These are phyloP conservation scores for Colletotrichum liriopes DNA, from an alignment of 2,329 filamentous ascomycete species.

Conservation along the genomic window DNA sequence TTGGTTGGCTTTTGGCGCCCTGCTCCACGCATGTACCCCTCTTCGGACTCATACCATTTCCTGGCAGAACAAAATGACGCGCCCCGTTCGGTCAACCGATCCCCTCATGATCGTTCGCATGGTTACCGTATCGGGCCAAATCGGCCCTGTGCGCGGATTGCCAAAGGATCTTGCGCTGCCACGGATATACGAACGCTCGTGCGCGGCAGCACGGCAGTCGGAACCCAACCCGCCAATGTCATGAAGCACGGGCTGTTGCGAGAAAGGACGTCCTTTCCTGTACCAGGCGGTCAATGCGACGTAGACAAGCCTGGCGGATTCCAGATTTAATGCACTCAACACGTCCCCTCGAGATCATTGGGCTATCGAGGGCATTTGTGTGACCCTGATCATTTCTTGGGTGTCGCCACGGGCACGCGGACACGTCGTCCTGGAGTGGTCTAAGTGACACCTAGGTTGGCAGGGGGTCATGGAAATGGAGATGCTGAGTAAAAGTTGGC, in stretches of 20 bases:
- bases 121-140: slow-evolving; percentile 32
- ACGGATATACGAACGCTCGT: slow-evolving; percentile 35
- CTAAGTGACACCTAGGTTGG: not conserved
- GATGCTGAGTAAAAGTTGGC: slow-evolving; percentile 11
- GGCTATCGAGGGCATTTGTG: slow-evolving; percentile 8
- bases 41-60: slow-evolving; percentile 28
- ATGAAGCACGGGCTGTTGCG: slow-evolving; percentile 19
- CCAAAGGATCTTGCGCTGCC: slow-evolving; percentile 33
- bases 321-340: not conserved
- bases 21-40: slow-evolving; percentile 30
- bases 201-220: slow-evolving; percentile 29
- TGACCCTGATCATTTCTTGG: slow-evolving; percentile 35
- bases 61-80: slow-evolving; percentile 39
- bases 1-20: slow-evolving; percentile 32
- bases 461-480: not conserved
- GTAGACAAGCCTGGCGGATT: not conserved
- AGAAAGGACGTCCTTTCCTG: not conserved
- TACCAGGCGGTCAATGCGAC: slow-evolving; percentile 25
- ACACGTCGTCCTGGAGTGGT: not conserved
- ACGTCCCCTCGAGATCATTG: not conserved
- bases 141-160: slow-evolving; percentile 30
- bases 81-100: slow-evolving; percentile 35
- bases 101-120: slow-evolving; percentile 39
- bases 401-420: slow-evolving; percentile 3
- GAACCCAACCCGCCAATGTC: slow-evolving; percentile 27